These are phyloP conservation scores for Paragyromitra xinjiangensis DNA, from an alignment of 495 filamentous ascomycete genomes.

Conservation along the genomic window DNA sequence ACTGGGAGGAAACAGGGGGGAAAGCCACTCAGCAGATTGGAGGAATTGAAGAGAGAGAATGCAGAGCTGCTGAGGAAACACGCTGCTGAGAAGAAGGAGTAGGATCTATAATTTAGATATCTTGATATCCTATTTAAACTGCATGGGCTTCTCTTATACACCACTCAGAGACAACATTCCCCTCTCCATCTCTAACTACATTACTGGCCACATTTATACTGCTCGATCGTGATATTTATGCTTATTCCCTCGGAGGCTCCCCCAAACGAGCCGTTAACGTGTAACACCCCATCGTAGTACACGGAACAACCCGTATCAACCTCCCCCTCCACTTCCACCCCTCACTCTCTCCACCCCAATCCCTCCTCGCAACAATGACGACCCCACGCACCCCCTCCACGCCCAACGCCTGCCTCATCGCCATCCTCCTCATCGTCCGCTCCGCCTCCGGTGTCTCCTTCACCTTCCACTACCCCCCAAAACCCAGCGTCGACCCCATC, in stretches of 20 bases:
- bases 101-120: neutral
- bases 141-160: neutral
- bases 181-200: neutral
- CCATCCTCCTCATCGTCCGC: constrained; percentile 80
- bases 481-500: constrained; percentile 61
- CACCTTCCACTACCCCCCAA: constrained; percentile 89
- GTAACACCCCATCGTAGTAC: constrained; percentile 2
- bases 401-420: constrained; percentile 73
- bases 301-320: constrained; percentile 61
- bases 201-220: neutral
- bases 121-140: neutral
- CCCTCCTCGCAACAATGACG: constrained; percentile 12
- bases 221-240: neutral
- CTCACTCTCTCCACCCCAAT: constrained; percentile 33
- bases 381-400: constrained; percentile 59
- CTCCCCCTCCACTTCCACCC: neutral
- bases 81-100: constrained; percentile 10
- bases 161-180: neutral
- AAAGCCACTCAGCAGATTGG: constrained; percentile 27
- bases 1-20: neutral
- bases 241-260: neutral
- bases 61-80: constrained; percentile 47
- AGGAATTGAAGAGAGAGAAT: constrained; percentile 55
- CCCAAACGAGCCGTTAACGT: neutral
- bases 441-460: constrained; percentile 82